A percentile compares a stretch with the other conserved stretches of the same genome.
Evolutionary conservation across 2,329 filamentous ascomycete species (phyloP).

Genomic region (Verticillium tricorpus): DNA sequence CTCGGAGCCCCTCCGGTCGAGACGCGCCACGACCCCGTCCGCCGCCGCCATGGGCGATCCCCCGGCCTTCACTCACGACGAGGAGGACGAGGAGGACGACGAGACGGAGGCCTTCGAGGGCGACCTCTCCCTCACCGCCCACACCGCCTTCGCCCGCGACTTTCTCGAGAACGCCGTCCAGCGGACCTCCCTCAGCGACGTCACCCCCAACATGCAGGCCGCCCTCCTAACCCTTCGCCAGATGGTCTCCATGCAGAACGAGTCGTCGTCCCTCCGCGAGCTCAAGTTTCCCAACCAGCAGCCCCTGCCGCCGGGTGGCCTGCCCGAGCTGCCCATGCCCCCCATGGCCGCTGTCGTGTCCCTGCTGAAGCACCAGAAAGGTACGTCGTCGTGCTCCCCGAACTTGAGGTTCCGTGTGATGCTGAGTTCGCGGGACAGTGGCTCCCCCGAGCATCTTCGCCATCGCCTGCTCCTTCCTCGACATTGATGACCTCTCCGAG

Average conservation of each 20-base stretch:
- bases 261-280: constrained; percentile 32
- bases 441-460: constrained; percentile 44
- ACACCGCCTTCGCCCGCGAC: constrained; percentile 49
- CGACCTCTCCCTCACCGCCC: constrained; percentile 43
- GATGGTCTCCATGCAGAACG: constrained; percentile 47
- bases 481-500: constrained; percentile 43
- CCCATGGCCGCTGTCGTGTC: constrained; percentile 45
- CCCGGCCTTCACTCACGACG: constrained; percentile 23
- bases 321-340: constrained; percentile 51
- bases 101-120: constrained; percentile 39
- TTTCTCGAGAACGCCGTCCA: constrained; percentile 50
- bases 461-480: constrained; percentile 44
- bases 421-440: constrained; percentile 20
- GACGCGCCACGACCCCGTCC: constrained; percentile 17
- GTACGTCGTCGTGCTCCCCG: constrained; percentile 20
- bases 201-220: constrained; percentile 46
- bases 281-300: constrained; percentile 42
- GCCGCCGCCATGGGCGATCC: constrained; percentile 6
- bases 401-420: neutral
- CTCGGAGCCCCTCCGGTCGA: constrained; percentile 8
- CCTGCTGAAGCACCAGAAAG: constrained; percentile 43
- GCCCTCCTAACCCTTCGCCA: constrained; percentile 47
- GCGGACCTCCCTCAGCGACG: constrained; percentile 38
- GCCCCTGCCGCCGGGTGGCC: constrained; percentile 37
- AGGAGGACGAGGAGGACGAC: constrained; percentile 32